A percentile compares a stretch with the other conserved stretches of the same genome.
These are phyloP conservation scores for Ophiosphaerella narmari DNA, from an alignment of 2,329 filamentous ascomycete species.

Conservation along the genomic window DNA sequence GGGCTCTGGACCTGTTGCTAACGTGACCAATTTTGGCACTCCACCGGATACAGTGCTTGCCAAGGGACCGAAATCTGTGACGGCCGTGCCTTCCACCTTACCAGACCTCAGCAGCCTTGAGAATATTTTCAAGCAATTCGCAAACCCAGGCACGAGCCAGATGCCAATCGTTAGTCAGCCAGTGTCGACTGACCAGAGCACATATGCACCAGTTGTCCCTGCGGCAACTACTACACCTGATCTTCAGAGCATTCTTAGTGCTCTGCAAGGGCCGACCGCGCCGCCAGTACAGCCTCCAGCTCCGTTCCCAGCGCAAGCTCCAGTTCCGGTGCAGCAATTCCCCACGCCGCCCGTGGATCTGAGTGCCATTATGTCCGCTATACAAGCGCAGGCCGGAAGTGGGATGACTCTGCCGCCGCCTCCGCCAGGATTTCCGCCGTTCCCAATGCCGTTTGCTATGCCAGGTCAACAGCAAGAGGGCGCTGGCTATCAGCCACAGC, in stretches of 20 bases:
- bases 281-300: constrained; percentile 16
- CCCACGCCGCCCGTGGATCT: constrained; percentile 24
- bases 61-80: constrained; percentile 25
- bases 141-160: constrained; percentile 17
- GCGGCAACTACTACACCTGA: constrained; percentile 26
- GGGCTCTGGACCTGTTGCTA: constrained; percentile 13
- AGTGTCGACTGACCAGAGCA: constrained; percentile 13
- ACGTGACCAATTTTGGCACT: constrained; percentile 45
- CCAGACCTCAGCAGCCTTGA: constrained; percentile 34
- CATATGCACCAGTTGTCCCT: constrained; percentile 26
- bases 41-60: constrained; percentile 34
- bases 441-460: constrained; percentile 19
- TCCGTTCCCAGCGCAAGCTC: constrained; percentile 13
- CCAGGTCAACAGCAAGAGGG: constrained; percentile 22
- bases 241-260: constrained; percentile 34
- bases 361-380: constrained; percentile 27
- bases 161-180: constrained; percentile 11
- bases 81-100: constrained; percentile 10
- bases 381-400: constrained; percentile 23
- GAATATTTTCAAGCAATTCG: constrained; percentile 35
- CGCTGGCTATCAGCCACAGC: constrained; percentile 16
- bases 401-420: constrained; percentile 24
- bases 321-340: constrained; percentile 13
- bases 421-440: constrained; percentile 26
- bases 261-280: constrained; percentile 27